A percentile compares a stretch with the other conserved stretches of the same genome.
Conservation (phyloP, 2,329 filamentous ascomycete species). For the Penicillium digitatum region DNA sequence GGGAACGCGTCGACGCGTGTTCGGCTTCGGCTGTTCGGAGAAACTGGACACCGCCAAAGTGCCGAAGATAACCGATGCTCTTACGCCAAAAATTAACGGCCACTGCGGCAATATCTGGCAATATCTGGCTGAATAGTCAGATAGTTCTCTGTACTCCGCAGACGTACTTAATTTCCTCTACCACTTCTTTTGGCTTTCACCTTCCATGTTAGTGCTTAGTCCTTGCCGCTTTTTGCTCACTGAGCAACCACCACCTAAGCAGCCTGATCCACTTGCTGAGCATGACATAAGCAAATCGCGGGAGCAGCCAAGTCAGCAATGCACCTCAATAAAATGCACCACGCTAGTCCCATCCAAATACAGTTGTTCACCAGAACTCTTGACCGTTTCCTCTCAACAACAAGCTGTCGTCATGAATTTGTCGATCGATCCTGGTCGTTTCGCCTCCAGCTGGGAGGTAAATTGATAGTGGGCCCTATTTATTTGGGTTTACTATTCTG, state of each 20-base stretch:
- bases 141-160: too few relatives aligned
- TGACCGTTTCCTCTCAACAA: not conserved
- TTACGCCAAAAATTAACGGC: not conserved
- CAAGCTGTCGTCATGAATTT: not conserved
- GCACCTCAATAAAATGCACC: slow-evolving; percentile 1
- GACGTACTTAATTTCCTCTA: too few relatives aligned
- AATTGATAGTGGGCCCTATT: not conserved
- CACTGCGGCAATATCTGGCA: not conserved
- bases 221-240: slow-evolving; percentile 1
- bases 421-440: not conserved
- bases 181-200: too few relatives aligned
- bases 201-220: not conserved
- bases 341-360: not conserved
- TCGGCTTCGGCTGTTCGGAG: slow-evolving; percentile 21
- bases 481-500: not conserved
- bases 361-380: not conserved
- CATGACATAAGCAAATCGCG: not conserved
- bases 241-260: not conserved
- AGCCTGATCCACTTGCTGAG: too few relatives aligned
- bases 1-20: slow-evolving; percentile 25
- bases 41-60: slow-evolving; percentile 16
- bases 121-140: slow-evolving; percentile 5
- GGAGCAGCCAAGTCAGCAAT: not conserved
- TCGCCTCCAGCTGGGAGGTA: not conserved
- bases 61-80: slow-evolving; percentile 24